A percentile compares a stretch with the other conserved stretches of the same genome.
Evolutionary conservation across 2,329 filamentous ascomycete genomes (phyloP).

Genomic region (Cylindrodendrum hubeiense): DNA sequence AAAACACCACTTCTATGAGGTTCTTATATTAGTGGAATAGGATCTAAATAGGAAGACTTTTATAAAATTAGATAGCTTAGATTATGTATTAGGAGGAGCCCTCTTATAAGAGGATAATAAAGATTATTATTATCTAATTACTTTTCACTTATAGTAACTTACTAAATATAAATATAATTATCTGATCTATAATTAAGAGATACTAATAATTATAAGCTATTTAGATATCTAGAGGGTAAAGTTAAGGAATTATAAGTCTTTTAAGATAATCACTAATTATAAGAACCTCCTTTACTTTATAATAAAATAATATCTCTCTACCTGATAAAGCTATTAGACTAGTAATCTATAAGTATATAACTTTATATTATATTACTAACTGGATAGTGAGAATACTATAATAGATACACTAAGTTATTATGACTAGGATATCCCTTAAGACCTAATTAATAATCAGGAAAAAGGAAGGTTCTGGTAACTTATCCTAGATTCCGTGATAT

Average conservation of each 20-base stretch:
- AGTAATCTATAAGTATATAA: neutral
- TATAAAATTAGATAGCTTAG: neutral
- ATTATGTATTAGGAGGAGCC: neutral
- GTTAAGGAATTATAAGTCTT: too few relatives aligned
- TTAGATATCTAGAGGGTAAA: neutral
- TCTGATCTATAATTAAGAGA: conserved; percentile 1
- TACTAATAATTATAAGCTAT: conserved; percentile 2
- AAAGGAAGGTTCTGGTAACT: neutral
- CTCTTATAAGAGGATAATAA: neutral
- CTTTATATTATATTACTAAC: neutral
- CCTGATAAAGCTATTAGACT: too few relatives aligned
- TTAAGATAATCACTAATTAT: too few relatives aligned
- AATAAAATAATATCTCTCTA: too few relatives aligned
- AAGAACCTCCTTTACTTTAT: too few relatives aligned
- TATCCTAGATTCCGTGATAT: neutral
- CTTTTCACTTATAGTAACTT: neutral
- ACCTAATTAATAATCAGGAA: neutral
- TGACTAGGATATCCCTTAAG: neutral
- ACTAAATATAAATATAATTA: neutral
- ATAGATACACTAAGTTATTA: neutral
- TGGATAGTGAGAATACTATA: neutral
- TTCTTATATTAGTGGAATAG: neutral
- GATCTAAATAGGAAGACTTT: neutral
- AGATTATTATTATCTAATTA: neutral
- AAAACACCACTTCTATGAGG: neutral